Evolutionary conservation across 139 green algal species (phyloP), one percentile per base, ranked within the genome.

Genomic region (Protoeuglena noctilucae): DNA sequence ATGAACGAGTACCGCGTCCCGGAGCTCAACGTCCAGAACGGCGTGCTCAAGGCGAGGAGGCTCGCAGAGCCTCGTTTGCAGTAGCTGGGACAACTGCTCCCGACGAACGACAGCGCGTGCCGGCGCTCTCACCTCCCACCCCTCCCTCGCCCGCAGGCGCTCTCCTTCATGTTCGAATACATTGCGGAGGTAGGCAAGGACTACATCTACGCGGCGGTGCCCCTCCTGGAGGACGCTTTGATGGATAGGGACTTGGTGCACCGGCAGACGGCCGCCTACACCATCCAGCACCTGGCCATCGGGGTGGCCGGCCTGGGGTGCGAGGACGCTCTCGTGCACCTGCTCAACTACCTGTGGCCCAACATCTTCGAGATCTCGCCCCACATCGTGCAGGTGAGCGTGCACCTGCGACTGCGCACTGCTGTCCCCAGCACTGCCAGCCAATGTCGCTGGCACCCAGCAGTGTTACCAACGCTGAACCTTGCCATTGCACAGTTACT

Each of bases 131-230:
- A n/a, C n/a, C n/a, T n/a, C n/a, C n/a, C n/a, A n/a, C n/a, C n/a
- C 23, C 12, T 9, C 48, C 30, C 9, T 34, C 28, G 61, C 21
- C 78, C 95, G 51, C 93, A 96, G 76, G 85, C 84, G n/a, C 82
- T 99, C 53, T 87, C 73, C 46, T 99, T 99, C 72, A 79, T 99
- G 71, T 99, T 99, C 61, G 91, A 99, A 74, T 99, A 98, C 81
- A 96, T 99, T 30, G 91, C 91, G n/a, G 91, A 99, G 74, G 94
- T 96, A 86, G 91, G 89, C 59, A 92, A 91, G 75, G 88, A 97
- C 76, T 96, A 96, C 83, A 92, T 98, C 68, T 93, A 98, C 63
- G 84, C 91, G 4, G 92, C 97, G 30, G 77, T 77, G 2, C 91
- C 91, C 2, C 66, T 99, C 59, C 76, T 98, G 56, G 81, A 95